Evolutionary conservation across 129 eudicot species (phyloP).

Genomic region (Flaveria bidentis): DNA sequence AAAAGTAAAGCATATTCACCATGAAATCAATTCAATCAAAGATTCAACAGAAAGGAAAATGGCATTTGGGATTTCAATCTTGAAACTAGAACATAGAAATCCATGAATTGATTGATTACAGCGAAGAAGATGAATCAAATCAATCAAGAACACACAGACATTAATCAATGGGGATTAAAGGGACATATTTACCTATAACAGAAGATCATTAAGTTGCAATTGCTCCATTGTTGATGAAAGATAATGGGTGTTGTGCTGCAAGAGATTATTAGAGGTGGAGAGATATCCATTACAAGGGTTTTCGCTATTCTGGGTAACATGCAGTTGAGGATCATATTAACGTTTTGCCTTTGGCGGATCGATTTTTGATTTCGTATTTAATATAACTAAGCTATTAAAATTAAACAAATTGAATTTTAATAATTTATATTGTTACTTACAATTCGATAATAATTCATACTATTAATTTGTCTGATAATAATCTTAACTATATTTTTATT

Average conservation of each 20-base stretch:
- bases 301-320: slow-evolving; percentile 34
- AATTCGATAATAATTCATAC: too few relatives aligned
- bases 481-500: too few relatives aligned
- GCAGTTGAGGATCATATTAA: slow-evolving; percentile 26
- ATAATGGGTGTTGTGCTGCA: slow-evolving; percentile 27
- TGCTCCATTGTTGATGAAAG: slow-evolving; percentile 10
- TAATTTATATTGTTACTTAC: too few relatives aligned
- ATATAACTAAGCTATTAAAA: not conserved
- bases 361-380: not conserved
- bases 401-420: too few relatives aligned
- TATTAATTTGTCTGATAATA: too few relatives aligned
- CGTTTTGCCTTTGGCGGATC: not conserved
- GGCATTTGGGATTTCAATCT: too few relatives aligned
- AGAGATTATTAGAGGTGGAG: slow-evolving; percentile 28
- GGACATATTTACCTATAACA: slow-evolving; percentile 26
- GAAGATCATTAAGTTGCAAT: slow-evolving; percentile 24
- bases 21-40: too few relatives aligned
- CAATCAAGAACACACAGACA: not conserved
- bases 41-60: too few relatives aligned
- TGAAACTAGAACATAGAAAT: too few relatives aligned
- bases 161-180: not conserved
- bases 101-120: too few relatives aligned
- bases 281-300: slow-evolving; percentile 23
- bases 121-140: not conserved
- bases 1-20: too few relatives aligned